phyloP scores from a whole-genome alignment of 2,329 filamentous ascomycete genomes.

The Pseudogymnoascus sp. region DNA sequence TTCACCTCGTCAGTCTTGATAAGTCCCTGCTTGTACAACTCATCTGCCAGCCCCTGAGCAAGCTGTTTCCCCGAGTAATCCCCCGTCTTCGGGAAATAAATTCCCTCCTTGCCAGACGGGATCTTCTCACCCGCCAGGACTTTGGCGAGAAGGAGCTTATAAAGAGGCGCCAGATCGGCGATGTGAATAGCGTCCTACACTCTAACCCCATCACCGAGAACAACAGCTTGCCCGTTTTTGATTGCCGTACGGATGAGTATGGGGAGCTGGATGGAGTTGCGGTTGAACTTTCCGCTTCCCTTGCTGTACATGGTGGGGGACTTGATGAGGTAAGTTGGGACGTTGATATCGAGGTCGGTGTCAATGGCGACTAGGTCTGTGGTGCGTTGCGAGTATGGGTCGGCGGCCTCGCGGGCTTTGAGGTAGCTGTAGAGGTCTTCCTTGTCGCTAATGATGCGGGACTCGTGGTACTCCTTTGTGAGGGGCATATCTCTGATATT shows the following conservation, averaged over 20 bases:
- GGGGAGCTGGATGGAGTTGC: constrained; percentile 34
- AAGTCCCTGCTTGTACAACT: constrained; percentile 26
- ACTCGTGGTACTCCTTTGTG: constrained; percentile 26
- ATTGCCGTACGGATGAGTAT: constrained; percentile 28
- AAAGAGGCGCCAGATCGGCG: constrained; percentile 36
- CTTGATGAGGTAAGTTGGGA: constrained; percentile 42
- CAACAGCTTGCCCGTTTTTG: constrained; percentile 26
- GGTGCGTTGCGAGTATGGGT: constrained; percentile 37
- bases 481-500: constrained; percentile 38
- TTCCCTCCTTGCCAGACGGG: constrained; percentile 33
- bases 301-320: constrained; percentile 41
- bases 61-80: constrained; percentile 35
- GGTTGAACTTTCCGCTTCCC: constrained; percentile 37
- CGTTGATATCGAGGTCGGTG: constrained; percentile 31
- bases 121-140: constrained; percentile 28
- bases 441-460: constrained; percentile 35
- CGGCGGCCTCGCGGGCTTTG: constrained; percentile 30
- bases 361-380: constrained; percentile 39
- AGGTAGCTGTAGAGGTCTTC: constrained; percentile 39
- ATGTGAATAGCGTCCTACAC: constrained; percentile 41
- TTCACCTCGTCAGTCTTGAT: constrained; percentile 27
- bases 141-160: constrained; percentile 31
- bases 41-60: constrained; percentile 30
- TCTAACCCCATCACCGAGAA: constrained; percentile 32
- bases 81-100: constrained; percentile 38